phyloP scores from a whole-genome alignment of 805 yeast species.

The Ogataea paradorogensis region DNA sequence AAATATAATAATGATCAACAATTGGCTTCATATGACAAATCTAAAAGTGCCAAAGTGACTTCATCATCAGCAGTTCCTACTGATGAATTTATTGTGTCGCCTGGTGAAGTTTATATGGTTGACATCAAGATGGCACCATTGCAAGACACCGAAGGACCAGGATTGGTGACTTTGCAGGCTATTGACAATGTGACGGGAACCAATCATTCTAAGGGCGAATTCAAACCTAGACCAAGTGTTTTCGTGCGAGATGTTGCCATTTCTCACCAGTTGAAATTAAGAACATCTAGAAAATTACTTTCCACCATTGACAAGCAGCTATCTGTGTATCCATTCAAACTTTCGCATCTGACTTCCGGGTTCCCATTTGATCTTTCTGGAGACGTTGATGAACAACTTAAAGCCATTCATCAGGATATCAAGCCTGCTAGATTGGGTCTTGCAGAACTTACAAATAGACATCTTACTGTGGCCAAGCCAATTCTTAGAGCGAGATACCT shows the following conservation, averaged over 20 bases:
- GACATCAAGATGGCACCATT: constrained; percentile 81
- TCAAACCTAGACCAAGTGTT: constrained; percentile 65
- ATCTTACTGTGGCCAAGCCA: constrained; percentile 70
- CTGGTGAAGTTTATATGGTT: constrained; percentile 85
- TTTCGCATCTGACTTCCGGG: constrained; percentile 61
- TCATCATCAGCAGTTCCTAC: constrained; percentile 65
- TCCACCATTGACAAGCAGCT: constrained; percentile 65
- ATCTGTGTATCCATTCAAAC: constrained; percentile 90
- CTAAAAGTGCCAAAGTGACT: constrained; percentile 34
- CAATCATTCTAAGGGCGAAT: constrained; percentile 48
- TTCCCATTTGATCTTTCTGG: constrained; percentile 55
- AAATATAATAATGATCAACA: constrained; percentile 35
- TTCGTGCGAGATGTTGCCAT: constrained; percentile 87
- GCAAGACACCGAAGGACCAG: constrained; percentile 47
- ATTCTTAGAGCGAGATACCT: constrained; percentile 69
- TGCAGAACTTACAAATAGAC: constrained; percentile 75
- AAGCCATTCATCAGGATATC: constrained; percentile 50
- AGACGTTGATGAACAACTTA: constrained; percentile 40
- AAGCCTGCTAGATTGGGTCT: constrained; percentile 70
- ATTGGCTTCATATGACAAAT: constrained; percentile 38
- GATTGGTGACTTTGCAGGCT: constrained; percentile 65
- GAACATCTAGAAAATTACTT: constrained; percentile 68
- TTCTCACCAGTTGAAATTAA: constrained; percentile 70
- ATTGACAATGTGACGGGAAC: constrained; percentile 64
- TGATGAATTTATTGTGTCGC: constrained; percentile 65